Evolutionary conservation across 768 basidiomycete species (phyloP).

Genomic region (Coprinopsis strossmayeri): DNA sequence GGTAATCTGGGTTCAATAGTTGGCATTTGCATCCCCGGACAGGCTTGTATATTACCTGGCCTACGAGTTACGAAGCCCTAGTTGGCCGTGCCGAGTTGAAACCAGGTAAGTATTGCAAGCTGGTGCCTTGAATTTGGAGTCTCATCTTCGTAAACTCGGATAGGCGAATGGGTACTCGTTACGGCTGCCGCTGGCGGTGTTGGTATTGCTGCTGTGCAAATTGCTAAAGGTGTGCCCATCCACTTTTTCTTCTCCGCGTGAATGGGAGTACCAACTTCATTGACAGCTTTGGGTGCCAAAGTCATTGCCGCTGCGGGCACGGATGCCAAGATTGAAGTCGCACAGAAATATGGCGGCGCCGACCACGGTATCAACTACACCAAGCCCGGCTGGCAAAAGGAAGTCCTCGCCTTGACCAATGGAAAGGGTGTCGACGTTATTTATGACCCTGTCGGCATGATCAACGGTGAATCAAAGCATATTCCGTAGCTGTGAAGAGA

Average conservation of each 20-base stretch:
- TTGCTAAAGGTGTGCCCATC: conserved; percentile 68
- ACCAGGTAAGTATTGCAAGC: conserved; percentile 39
- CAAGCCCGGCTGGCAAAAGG: conserved; percentile 78
- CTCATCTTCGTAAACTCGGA: neutral
- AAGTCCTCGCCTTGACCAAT: conserved; percentile 75
- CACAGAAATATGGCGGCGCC: conserved; percentile 70
- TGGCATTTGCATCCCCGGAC: neutral
- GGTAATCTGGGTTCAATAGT: neutral
- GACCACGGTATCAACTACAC: conserved; percentile 81
- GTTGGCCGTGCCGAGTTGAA: conserved; percentile 79
- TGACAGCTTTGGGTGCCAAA: conserved; percentile 75
- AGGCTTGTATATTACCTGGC: conserved; percentile 87
- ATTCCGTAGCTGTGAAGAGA: neutral
- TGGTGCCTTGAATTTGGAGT: neutral
- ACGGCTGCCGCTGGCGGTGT: conserved; percentile 97
- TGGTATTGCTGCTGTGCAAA: conserved; percentile 85
- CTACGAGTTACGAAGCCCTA: conserved; percentile 89
- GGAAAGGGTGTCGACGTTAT: conserved; percentile 85
- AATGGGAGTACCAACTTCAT: neutral
- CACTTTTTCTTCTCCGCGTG: neutral
- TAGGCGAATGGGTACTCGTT: conserved; percentile 88
- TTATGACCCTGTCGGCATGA: conserved; percentile 81
- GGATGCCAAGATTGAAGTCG: conserved; percentile 71
- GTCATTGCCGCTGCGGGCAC: conserved; percentile 94
- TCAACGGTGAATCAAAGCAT: conserved; percentile 41